phyloP scores from a whole-genome alignment of 805 yeast species.

The Metschnikowia kunwiensis region DNA sequence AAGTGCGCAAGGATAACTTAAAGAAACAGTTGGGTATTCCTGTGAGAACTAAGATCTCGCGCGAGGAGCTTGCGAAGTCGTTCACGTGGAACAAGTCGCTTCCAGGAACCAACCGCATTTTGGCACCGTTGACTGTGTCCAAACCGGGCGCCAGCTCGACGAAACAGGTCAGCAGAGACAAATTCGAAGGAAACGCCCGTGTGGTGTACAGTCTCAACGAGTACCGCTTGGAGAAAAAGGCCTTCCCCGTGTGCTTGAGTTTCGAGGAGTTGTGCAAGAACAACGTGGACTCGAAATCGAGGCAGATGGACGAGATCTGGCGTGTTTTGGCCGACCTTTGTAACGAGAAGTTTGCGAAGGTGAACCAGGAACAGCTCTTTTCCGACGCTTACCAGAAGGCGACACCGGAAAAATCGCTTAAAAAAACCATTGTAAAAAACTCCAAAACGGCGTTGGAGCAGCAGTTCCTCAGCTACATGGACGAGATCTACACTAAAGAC shows the following conservation, averaged over 20 bases:
- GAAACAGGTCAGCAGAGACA: constrained; percentile 43
- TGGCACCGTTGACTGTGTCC: constrained; percentile 28
- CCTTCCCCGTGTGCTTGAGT: constrained; percentile 57
- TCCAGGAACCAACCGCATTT: constrained; percentile 31
- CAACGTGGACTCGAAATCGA: constrained; percentile 60
- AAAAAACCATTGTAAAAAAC: constrained; percentile 48
- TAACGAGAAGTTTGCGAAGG: constrained; percentile 32
- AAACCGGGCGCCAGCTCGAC: constrained; percentile 17
- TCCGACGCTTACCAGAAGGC: constrained; percentile 20
- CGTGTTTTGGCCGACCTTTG: constrained; percentile 54
- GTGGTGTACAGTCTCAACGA: constrained; percentile 70
- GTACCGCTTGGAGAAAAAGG: constrained; percentile 50
- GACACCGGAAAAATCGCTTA: constrained; percentile 21
- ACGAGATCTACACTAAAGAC: constrained; percentile 62
- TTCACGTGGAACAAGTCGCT: constrained; percentile 35
- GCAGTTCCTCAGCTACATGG: constrained; percentile 76
- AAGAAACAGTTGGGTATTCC: constrained; percentile 64
- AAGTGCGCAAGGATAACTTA: constrained; percentile 67
- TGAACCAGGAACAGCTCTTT: constrained; percentile 35
- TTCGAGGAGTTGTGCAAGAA: constrained; percentile 58
- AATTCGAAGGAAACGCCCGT: constrained; percentile 73
- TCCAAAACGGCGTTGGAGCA: constrained; percentile 63
- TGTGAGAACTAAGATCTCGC: constrained; percentile 11
- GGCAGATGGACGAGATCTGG: constrained; percentile 75
- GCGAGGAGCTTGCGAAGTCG: constrained; percentile 22